Evolutionary conservation across 352 stramenopile genomes (phyloP), one percentile per base, ranked within the genome.

Genomic region (Phytophthora hybrid): DNA sequence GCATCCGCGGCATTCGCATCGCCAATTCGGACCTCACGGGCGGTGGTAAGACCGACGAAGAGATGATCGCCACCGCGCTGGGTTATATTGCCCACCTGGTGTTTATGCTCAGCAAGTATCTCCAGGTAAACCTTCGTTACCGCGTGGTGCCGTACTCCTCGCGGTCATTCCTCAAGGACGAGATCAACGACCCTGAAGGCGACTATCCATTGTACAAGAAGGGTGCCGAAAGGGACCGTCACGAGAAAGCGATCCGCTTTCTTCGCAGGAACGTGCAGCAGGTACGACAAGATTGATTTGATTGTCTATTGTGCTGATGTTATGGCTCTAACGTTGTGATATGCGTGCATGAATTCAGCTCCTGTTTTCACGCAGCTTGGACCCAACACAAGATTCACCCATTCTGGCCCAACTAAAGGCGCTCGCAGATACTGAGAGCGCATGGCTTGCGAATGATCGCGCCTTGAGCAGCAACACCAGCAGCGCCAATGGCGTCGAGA

Each of bases 21-120:
- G 77, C 82, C 39, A 96, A 88, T 54, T 84, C 88, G 11, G 89
- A 96, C 56, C 68, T 95, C 16, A 84, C 74, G 5, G 80, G 84
- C 37, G 79, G 77, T 26, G 85, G 82, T 14, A 84, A 70, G 62
- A 75, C 73, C 5, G 90, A 96, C 55, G 90, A 96, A 70, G 90
- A 96, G 53, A 83, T 87, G 77, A 82, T 96, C 18, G 93, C 87
- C n/a, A 96, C 90, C 7, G 88, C 85, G 41, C 76, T 96, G 39
- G 90, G 90, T 29, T 95, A 94, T 69, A 94, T 95, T 63, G 86
- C 88, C n/a, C 90, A 96, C 55, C 73, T 96, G 57, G 86, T 93
- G 21, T 96, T 96, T 67, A 94, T 96, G 86, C 82, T 96, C 26
- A 93, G 87, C 82, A 96, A 96, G 72, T 96, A 96, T 61, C 69